Evolutionary conservation across 116 monocot genomes (phyloP).

Genomic region (Posidonia oceanica): DNA sequence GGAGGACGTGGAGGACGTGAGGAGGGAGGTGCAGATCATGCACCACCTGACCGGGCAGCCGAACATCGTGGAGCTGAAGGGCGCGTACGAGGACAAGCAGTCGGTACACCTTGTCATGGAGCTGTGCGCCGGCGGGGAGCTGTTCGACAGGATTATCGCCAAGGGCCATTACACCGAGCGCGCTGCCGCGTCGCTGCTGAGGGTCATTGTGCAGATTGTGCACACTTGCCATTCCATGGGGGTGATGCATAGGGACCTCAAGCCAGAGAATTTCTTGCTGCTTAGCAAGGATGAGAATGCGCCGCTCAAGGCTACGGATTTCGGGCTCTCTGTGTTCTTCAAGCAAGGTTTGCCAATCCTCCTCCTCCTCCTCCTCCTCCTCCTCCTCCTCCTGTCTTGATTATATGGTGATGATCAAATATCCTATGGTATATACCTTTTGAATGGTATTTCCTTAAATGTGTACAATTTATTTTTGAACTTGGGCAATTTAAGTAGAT

Average conservation of each 20-base stretch:
- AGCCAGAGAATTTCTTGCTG: conserved; percentile 49
- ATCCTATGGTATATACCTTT: too few relatives aligned
- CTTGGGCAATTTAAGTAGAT: too few relatives aligned
- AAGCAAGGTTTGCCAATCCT: conserved; percentile 21
- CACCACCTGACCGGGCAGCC: conserved; percentile 38
- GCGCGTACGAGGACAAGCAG: conserved; percentile 43
- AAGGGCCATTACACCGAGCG: conserved; percentile 41
- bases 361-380: neutral
- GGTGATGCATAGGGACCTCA: conserved; percentile 42
- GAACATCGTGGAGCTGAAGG: conserved; percentile 40
- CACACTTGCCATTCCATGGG: conserved; percentile 45
- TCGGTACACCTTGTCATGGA: conserved; percentile 50
- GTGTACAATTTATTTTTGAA: too few relatives aligned
- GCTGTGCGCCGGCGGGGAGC: conserved; percentile 44
- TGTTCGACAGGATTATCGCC: conserved; percentile 41
- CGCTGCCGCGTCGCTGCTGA: conserved; percentile 31
- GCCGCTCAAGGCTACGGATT: conserved; percentile 48
- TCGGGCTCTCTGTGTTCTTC: conserved; percentile 55
- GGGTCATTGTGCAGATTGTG: conserved; percentile 42
- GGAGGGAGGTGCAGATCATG: conserved; percentile 48
- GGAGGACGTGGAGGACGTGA: conserved; percentile 43
- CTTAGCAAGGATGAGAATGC: conserved; percentile 31
- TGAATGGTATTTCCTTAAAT: too few relatives aligned
- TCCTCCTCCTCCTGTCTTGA: neutral
- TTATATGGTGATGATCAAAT: too few relatives aligned